Conservation (phyloP, 176 grass and related monocot genomes). For the Juncus effusus region DNA sequence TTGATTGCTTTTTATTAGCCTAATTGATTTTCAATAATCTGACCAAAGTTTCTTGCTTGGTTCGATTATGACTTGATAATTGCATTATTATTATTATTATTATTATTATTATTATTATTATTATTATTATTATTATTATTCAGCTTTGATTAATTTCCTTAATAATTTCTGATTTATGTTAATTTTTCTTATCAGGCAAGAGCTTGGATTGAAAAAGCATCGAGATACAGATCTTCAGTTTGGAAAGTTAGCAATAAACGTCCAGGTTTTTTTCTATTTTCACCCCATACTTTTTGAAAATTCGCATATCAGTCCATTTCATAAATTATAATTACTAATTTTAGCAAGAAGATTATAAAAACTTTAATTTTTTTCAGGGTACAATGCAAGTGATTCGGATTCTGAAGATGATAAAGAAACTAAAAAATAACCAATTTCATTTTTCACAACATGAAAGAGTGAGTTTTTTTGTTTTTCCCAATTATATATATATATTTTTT, state of each 20-base stretch:
- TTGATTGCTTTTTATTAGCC: too few species aligned
- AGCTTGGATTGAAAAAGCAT: conserved; percentile 90
- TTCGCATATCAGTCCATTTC: background rate
- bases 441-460: background rate
- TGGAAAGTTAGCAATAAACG: conserved; percentile 92
- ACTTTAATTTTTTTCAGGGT: conserved; percentile 49
- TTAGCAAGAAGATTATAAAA: conserved; percentile 3
- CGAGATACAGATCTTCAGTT: conserved; percentile 73
- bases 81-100: background rate
- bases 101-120: background rate
- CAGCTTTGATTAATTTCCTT: background rate
- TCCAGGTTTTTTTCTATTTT: conserved; percentile 52
- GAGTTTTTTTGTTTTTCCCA: background rate
- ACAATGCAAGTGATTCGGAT: conserved; percentile 98
- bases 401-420: conserved; percentile 60
- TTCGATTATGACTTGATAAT: background rate
- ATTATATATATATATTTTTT: conserved; percentile 3
- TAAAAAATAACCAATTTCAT: conserved; percentile 36
- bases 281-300: background rate
- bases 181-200: conserved; percentile 43
- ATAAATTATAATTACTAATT: background rate
- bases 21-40: too few species aligned
- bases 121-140: background rate
- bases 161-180: background rate
- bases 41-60: background rate